A percentile compares a stretch with the other conserved stretches of the same genome.
These are phyloP conservation scores for Aquilaria yunnanensis DNA, from an alignment of 345 rosid genomes.

Conservation along the genomic window DNA sequence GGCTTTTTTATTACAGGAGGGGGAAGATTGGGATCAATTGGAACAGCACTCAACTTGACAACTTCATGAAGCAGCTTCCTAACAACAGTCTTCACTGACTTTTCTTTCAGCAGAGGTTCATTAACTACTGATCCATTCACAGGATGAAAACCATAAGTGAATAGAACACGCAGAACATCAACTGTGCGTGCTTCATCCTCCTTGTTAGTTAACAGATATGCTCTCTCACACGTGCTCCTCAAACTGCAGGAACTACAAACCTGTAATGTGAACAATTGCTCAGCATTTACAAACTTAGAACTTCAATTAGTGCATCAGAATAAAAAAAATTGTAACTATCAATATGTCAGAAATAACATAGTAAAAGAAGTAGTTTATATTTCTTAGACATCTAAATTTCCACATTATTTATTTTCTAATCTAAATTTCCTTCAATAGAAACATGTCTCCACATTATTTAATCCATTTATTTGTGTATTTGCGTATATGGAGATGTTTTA, in stretches of 20 bases:
- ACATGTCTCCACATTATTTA: no score
- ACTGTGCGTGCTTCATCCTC: constrained; percentile 92
- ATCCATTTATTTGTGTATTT: no score
- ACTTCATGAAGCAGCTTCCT: constrained; percentile 85
- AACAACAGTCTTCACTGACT: constrained; percentile 69
- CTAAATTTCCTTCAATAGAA: no score
- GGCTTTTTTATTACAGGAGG: constrained; percentile 84
- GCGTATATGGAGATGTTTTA: no score
- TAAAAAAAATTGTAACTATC: not conserved
- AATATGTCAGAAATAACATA: not conserved
- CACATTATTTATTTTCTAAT: no score
- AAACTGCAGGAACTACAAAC: constrained; percentile 93
- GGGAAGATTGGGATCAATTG: constrained; percentile 91
- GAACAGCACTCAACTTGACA: constrained; percentile 84
- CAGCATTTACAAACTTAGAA: constrained; percentile 3
- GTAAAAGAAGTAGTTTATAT: not conserved
- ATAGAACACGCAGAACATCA: constrained; percentile 79
- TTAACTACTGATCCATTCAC: constrained; percentile 47
- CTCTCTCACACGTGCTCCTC: constrained; percentile 84
- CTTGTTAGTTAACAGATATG: constrained; percentile 74
- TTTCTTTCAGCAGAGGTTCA: constrained; percentile 60
- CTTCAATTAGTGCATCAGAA: not conserved
- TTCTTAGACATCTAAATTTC: no score
- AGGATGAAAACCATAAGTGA: constrained; percentile 73
- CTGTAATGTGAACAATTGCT: constrained; percentile 36